Evolutionary conservation across 306 rosid genomes (phyloP).

Genomic region (Sechiopsis laciniata): DNA sequence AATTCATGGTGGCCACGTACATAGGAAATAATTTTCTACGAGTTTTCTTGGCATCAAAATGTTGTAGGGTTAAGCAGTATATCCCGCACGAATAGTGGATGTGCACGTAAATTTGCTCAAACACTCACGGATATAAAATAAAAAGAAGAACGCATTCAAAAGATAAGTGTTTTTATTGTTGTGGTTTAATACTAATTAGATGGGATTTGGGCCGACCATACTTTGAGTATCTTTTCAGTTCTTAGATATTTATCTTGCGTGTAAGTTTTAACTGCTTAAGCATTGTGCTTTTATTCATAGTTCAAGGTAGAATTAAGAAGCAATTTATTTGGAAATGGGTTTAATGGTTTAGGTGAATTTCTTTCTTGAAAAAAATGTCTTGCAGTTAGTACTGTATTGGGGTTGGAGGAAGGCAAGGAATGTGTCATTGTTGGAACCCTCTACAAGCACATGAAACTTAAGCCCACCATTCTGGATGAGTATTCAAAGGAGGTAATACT

Average conservation of each 20-base stretch:
- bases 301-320: neutral
- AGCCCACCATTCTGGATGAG: slow-evolving; percentile 82
- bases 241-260: neutral
- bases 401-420: slow-evolving; percentile 67
- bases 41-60: no score
- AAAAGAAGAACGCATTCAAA: neutral
- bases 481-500: slow-evolving; percentile 72
- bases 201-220: neutral
- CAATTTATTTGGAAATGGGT: neutral
- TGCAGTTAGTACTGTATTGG: slow-evolving; percentile 70
- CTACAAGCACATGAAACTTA: slow-evolving; percentile 51
- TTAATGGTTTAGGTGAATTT: neutral
- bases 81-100: no score
- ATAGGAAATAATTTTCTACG: no score
- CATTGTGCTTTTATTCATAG: neutral
- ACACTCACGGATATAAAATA: no score
- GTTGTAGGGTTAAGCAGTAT: no score
- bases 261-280: neutral
- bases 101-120: no score
- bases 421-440: slow-evolving; percentile 77
- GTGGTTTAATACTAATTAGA: neutral
- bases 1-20: no score
- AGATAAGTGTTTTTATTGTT: neutral
- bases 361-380: slow-evolving; percentile 18
- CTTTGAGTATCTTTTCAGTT: neutral